These are phyloP conservation scores for Evansstolkia leycettana DNA, from an alignment of 495 filamentous ascomycete genomes.

Conservation along the genomic window DNA sequence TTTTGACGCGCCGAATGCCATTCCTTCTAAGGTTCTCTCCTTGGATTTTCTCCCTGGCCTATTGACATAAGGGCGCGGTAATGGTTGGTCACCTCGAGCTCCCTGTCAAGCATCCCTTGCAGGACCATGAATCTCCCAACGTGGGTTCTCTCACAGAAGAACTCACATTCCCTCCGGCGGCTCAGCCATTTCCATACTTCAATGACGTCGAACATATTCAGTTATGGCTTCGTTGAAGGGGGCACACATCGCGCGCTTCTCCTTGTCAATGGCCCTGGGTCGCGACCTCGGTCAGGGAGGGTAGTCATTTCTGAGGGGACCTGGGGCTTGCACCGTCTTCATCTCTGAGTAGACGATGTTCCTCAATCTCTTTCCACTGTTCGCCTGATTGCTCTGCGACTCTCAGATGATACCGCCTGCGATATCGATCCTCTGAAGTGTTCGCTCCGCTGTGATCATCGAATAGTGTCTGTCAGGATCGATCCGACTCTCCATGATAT, in stretches of 20 bases:
- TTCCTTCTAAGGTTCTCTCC: too few species aligned
- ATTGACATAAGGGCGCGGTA: too few species aligned
- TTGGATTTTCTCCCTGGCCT: too few species aligned
- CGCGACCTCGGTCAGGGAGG: conserved; percentile 16
- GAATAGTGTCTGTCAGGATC: background rate
- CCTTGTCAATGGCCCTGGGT: conserved; percentile 22
- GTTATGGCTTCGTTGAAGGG: conserved; percentile 31
- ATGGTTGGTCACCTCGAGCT: too few species aligned
- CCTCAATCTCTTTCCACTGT: background rate
- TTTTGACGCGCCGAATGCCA: too few species aligned
- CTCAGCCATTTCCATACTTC: conserved; percentile 26
- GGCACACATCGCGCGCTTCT: conserved; percentile 22
- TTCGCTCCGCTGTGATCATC: conserved; percentile 6
- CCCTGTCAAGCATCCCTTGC: conserved; percentile 22
- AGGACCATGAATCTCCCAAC: conserved; percentile 19
- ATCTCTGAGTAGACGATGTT: background rate
- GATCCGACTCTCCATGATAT: conserved; percentile 4
- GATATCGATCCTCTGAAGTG: conserved; percentile 1
- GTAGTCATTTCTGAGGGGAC: conserved; percentile 5
- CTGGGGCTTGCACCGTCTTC: background rate
- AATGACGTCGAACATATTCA: conserved; percentile 35
- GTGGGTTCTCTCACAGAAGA: conserved; percentile 13
- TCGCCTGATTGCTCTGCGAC: background rate
- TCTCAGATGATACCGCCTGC: conserved; percentile 1
- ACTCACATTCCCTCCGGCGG: conserved; percentile 2